Evolutionary conservation across 805 yeast genomes (phyloP), one percentile per base, ranked within the genome.

Genomic region (Candida cerambycidarum): DNA sequence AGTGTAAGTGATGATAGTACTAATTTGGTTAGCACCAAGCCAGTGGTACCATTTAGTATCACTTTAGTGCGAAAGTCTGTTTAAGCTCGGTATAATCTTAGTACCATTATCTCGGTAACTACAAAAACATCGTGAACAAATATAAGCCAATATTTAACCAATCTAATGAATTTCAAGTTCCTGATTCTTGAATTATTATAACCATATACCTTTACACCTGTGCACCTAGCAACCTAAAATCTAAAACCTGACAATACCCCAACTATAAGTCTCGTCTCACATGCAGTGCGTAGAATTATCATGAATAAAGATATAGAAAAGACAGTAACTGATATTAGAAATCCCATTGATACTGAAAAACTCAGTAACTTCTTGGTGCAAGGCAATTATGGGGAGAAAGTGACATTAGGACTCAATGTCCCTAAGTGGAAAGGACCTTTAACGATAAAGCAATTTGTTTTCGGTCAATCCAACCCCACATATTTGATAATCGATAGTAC

Each of bases 401-500:
- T 44, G 4, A 50, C 62, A 1, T 29, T 47, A 3, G 73, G 73
- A 1, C 47, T 53, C 7, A 29, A 44, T 15, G 43, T 57, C 5
- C 58, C 61, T 8, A 21, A 42, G 11, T 50, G 55, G 35, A 45
- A 60, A 39, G 50, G 47, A 5, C 78, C 75, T 1, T 59, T 60
- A 11, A 49, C 47, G 0, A 55, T 78, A 32, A 62, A 70, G 45
- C 86, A 80, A 57, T 80, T 80, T 61, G 69, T 69, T 19, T 78
- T 75, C 55, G 86, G 86, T 12, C 86, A 80, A 56, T 75, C 82
- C 1, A 80, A 80, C 53, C 86, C 85, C 10, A 79, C 84, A 1
- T 80, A 79, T 53, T 67, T 76, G 21, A 42, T 79, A 18, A 59
- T 55, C 2, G 82, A 78, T 47, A 54, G 65, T 2, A 46, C 47